Evolutionary conservation across 441 rosid genomes (phyloP).

Genomic region (Bocquillonia castaneifolia): DNA sequence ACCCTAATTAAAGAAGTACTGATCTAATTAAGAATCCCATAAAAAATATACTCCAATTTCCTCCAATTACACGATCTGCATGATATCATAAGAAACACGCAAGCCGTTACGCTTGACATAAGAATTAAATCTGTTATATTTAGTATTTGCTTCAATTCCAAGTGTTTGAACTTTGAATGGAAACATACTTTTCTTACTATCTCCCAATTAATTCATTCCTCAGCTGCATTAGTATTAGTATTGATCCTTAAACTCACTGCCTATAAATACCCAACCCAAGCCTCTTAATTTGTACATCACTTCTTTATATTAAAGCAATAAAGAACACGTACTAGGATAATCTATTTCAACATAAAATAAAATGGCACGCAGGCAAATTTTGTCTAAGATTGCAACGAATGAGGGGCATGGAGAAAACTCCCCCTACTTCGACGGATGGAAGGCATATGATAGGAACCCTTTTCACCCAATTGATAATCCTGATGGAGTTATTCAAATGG

Average conservation of each 20-base stretch:
- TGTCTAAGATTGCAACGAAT: conserved; percentile 68
- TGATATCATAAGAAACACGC: conserved; percentile 13
- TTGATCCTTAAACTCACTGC: not conserved
- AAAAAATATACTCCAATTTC: not conserved
- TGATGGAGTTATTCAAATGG: conserved; percentile 88
- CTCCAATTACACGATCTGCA: not conserved
- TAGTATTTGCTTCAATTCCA: not conserved
- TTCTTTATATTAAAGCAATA: not conserved
- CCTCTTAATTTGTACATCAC: not conserved
- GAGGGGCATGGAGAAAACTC: conserved; percentile 83
- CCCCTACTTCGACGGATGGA: conserved; percentile 88
- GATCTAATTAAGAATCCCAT: conserved; percentile 8
- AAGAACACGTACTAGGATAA: no score
- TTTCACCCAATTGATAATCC: conserved; percentile 61
- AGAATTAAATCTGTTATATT: not conserved
- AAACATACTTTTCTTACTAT: not conserved
- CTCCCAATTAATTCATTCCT: not conserved
- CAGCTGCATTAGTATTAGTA: not conserved
- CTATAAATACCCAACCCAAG: not conserved
- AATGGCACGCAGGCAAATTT: conserved; percentile 20
- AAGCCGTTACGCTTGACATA: conserved; percentile 21
- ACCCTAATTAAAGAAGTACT: no score
- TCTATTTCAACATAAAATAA: no score
- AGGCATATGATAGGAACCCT: conserved; percentile 71
- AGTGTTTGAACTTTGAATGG: conserved; percentile 11